Percentiles rank a stretch among this genome's conserved stretches.
Evolutionary conservation across 202 grass and related monocot genomes (phyloP).

Genomic region (Carex arenaria): DNA sequence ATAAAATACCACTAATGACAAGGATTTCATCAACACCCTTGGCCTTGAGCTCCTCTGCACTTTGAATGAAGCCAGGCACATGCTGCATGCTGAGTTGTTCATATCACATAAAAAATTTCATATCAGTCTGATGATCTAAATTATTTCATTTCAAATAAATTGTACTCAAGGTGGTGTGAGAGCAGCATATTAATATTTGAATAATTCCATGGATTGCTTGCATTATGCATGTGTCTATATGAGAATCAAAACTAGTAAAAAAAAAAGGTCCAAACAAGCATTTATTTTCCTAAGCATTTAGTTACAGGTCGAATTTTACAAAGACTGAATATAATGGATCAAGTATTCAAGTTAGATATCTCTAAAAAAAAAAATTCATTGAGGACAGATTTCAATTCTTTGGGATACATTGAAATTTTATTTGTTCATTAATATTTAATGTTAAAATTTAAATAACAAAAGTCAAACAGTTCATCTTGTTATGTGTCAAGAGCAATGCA

Average conservation of each 20-base stretch:
- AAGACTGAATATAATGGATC: not conserved
- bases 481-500: not conserved
- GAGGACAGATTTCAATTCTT: not conserved
- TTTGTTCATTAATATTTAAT: not conserved
- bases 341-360: not conserved
- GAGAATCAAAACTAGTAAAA: too few relatives aligned
- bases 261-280: not conserved
- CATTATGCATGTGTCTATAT: not conserved
- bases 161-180: not conserved
- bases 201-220: not conserved
- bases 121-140: not conserved
- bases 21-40: conserved; percentile 96
- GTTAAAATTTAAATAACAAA: not conserved
- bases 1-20: conserved; percentile 66
- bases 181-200: not conserved
- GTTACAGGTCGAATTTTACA: not conserved
- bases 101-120: conserved; percentile 19
- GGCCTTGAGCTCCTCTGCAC: conserved; percentile 75
- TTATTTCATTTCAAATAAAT: not conserved
- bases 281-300: not conserved
- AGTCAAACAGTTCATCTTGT: not conserved
- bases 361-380: not conserved
- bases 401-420: not conserved
- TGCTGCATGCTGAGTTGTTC: conserved; percentile 57
- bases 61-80: conserved; percentile 81